Evolutionary conservation across 2,329 filamentous ascomycete genomes (phyloP), one percentile per base, ranked within the genome.

Genomic region (Ophiostoma perfectum): DNA sequence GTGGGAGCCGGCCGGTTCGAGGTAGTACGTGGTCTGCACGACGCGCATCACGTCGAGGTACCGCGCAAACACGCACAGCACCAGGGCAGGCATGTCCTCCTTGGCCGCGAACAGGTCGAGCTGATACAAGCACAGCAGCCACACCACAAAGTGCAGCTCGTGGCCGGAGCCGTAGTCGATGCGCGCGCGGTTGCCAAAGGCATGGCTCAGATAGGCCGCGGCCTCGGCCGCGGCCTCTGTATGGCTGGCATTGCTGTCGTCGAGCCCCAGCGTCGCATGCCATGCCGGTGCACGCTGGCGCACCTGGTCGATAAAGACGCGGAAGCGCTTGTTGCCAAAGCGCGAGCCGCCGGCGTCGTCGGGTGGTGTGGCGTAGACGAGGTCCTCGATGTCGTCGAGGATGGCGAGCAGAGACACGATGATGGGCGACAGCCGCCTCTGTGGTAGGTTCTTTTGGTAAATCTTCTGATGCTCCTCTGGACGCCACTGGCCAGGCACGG

Each of bases 81-180:
- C 87, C 38, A 98, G 77, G 4, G 88, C 80, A 44, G 86, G 86
- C 78, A 97, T 96, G 73, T 93, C 90, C 11, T 82, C 74, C 5
- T 16, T 12, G 8, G 62, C 14, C 41, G 39, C 4, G 47, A 98
- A 77, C 27, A 92, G 78, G 11, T 82, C 81, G 16, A 97, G 83
- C 75, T 94, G 90, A 77, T 95, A 92, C 0, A 99, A 87, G 75
- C 92, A 97, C n/a, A 99, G 85, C 47, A 98, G 85, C 93, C 94
- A 99, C 76, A 97, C 90, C 78, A 94, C 84, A 79, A 99, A 98
- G 81, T 99, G 98, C 71, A 99, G 85, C 80, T 99, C 95, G 78
- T 99, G 95, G 2, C 95, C 95, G 0, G 93, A 97, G 66, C 95
- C 95, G 77, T 99, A 99, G 80, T 99, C 95, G 75, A 99, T 95